Conservation (phyloP, 768 basidiomycete genomes). For the Lyophyllum shimeji region DNA sequence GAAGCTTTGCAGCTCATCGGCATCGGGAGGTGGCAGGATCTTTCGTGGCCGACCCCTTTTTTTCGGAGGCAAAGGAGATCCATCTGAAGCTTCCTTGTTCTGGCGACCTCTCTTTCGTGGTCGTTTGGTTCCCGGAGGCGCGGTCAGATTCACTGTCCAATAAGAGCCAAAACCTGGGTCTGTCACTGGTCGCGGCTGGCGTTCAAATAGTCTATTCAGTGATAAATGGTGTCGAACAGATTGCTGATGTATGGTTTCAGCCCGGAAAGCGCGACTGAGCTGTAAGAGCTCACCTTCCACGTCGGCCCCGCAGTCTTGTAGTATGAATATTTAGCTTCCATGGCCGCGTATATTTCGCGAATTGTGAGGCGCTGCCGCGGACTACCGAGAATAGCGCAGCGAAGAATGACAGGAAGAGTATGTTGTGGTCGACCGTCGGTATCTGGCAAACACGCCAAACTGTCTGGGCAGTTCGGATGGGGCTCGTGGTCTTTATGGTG, state of each 20-base stretch:
- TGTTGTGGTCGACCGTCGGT: constrained; percentile 80
- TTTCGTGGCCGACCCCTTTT: constrained; percentile 44
- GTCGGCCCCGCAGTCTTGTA: constrained; percentile 79
- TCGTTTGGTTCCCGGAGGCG: constrained; percentile 85
- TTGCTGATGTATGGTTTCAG: constrained; percentile 51
- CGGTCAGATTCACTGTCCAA: constrained; percentile 85
- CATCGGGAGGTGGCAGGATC: constrained; percentile 7
- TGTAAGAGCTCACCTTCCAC: constrained; percentile 64
- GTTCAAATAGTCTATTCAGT: constrained; percentile 78
- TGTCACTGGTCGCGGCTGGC: constrained; percentile 77
- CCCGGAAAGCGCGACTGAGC: constrained; percentile 5
- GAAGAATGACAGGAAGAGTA: constrained; percentile 80
- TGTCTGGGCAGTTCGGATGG: constrained; percentile 80
- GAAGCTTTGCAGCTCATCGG: constrained; percentile 5
- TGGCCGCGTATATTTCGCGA: constrained; percentile 81
- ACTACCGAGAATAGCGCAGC: constrained; percentile 82
- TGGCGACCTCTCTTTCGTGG: constrained; percentile 77
- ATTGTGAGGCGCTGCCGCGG: constrained; percentile 75
- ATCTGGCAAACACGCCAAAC: constrained; percentile 74
- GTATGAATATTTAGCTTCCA: constrained; percentile 84
- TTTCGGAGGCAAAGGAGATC: constrained; percentile 24
- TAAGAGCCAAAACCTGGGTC: constrained; percentile 88
- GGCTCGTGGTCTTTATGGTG: constrained; percentile 39
- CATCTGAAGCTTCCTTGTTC: constrained; percentile 41
- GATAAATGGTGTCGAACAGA: constrained; percentile 86